Evolutionary conservation across 768 basidiomycete species (phyloP).

Genomic region (Melanogaster broomeanus): DNA sequence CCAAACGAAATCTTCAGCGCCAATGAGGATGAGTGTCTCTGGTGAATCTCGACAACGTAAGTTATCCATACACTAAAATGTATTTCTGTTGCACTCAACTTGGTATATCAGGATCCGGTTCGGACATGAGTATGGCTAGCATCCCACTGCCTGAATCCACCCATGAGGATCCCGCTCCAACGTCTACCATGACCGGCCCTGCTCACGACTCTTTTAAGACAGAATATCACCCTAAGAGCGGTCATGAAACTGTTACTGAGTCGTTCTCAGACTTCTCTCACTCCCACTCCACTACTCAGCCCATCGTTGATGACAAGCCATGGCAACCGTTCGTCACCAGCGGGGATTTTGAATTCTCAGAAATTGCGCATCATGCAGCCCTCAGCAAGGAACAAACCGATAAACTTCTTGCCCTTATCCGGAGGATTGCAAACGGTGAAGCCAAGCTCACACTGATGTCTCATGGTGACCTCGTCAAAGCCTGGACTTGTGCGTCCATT

Average conservation of each 20-base stretch:
- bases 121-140: too few relatives aligned
- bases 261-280: constrained; percentile 14
- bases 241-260: constrained; percentile 2
- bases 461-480: background rate
- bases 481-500: background rate
- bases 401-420: constrained; percentile 9
- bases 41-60: too few relatives aligned
- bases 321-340: constrained; percentile 6
- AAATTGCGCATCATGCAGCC: constrained; percentile 3
- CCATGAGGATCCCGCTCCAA: too few relatives aligned
- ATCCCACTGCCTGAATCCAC: too few relatives aligned
- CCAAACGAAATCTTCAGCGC: too few relatives aligned
- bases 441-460: constrained; percentile 4
- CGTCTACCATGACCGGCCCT: too few relatives aligned
- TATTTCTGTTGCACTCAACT: too few relatives aligned
- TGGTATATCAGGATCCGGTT: too few relatives aligned
- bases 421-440: background rate
- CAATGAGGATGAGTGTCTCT: too few relatives aligned
- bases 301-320: constrained; percentile 8
- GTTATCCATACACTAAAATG: too few relatives aligned
- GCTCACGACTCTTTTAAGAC: background rate
- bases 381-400: constrained; percentile 2
- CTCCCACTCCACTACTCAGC: background rate
- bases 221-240: constrained; percentile 24
- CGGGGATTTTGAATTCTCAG: constrained; percentile 8